Evolutionary conservation across 441 rosid species (phyloP).

Genomic region (Populus hybrid): DNA sequence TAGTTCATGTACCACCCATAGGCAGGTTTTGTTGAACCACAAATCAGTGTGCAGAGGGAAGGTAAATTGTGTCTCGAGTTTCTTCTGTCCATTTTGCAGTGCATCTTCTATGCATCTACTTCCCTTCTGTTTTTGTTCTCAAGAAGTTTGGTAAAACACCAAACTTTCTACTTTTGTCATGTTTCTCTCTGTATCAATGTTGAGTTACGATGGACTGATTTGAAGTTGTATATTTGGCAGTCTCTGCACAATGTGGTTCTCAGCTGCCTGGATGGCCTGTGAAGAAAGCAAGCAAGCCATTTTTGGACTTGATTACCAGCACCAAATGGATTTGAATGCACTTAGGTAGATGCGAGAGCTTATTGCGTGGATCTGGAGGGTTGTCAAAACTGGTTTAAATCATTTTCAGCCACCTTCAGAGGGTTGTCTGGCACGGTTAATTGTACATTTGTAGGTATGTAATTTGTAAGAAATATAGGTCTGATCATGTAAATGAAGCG

Average conservation of each 20-base stretch:
- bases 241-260: conserved; percentile 21
- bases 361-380: conserved; percentile 20
- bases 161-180: neutral
- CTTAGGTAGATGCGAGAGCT: neutral
- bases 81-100: neutral
- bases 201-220: neutral
- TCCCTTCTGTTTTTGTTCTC: neutral
- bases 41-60: conserved; percentile 17
- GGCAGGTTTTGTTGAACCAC: conserved; percentile 28
- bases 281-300: conserved; percentile 2
- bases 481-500: conserved; percentile 45
- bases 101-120: neutral
- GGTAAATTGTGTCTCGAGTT: conserved; percentile 22
- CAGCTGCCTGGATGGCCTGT: conserved; percentile 26
- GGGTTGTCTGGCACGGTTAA: neutral
- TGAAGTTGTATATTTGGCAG: conserved; percentile 13
- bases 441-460: conserved; percentile 76
- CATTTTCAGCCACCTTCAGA: too few species aligned
- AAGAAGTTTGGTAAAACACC: neutral
- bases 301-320: conserved; percentile 14
- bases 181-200: neutral
- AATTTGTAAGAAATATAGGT: conserved; percentile 41
- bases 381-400: conserved; percentile 8
- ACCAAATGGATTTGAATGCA: neutral
- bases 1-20: conserved; percentile 22